A percentile compares a stretch with the other conserved stretches of the same genome.
These are phyloP conservation scores for Clohesyomyces aquaticus DNA, from an alignment of 495 filamentous ascomycete genomes.

Conservation along the genomic window DNA sequence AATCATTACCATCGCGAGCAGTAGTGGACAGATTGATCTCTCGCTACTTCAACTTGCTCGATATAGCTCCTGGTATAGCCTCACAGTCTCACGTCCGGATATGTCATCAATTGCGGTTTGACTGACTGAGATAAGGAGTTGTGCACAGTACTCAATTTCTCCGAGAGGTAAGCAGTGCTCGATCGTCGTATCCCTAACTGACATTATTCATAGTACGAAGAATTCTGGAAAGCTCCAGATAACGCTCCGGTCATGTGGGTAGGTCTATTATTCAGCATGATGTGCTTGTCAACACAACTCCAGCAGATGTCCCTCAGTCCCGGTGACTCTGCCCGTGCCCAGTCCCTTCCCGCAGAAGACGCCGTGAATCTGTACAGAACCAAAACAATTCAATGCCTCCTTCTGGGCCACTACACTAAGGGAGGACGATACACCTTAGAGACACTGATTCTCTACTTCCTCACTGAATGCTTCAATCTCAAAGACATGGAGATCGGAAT, in stretches of 20 bases:
- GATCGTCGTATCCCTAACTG: neutral
- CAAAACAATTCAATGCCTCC: constrained; percentile 50
- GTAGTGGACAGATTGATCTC: neutral
- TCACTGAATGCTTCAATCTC: constrained; percentile 53
- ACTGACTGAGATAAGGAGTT: constrained; percentile 38
- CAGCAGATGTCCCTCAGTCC: constrained; percentile 44
- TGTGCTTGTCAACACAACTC: constrained; percentile 47
- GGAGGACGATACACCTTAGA: constrained; percentile 54
- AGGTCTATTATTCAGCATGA: constrained; percentile 51
- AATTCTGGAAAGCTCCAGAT: constrained; percentile 53
- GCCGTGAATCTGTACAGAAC: neutral
- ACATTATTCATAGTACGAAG: constrained; percentile 49
- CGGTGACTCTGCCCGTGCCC: constrained; percentile 16
- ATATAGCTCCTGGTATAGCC: constrained; percentile 38
- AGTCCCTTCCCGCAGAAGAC: neutral
- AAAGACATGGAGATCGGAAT: constrained; percentile 52
- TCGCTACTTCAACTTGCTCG: neutral
- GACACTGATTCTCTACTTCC: constrained; percentile 54
- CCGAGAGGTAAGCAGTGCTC: constrained; percentile 34
- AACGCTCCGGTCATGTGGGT: constrained; percentile 51
- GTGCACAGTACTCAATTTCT: constrained; percentile 47
- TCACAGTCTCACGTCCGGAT: neutral
- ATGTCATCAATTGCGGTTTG: constrained; percentile 38
- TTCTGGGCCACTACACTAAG: constrained; percentile 50
- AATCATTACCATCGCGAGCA: neutral